Percentiles rank a stretch among this genome's conserved stretches.
These are phyloP conservation scores for Chlamydomonas asymmetrica DNA, from an alignment of 139 green algal species.

Conservation along the genomic window DNA sequence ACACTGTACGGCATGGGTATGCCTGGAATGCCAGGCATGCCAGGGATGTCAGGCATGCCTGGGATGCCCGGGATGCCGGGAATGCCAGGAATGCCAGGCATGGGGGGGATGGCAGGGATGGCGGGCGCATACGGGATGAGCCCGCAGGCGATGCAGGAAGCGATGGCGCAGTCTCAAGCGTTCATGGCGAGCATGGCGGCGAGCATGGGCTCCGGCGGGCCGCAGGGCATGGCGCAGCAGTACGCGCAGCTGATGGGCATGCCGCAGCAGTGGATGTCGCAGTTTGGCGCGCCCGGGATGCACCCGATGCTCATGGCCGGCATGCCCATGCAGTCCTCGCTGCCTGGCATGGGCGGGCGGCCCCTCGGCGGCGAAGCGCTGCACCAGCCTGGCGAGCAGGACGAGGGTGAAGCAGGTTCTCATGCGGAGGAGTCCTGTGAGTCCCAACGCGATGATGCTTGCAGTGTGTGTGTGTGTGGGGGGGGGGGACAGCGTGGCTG, in stretches of 20 bases:
- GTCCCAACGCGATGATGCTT: no score
- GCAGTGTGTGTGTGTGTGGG: no score
- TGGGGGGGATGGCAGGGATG: not conserved
- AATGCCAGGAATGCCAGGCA: not conserved
- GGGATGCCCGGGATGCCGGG: not conserved
- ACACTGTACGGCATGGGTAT: conserved; percentile 29
- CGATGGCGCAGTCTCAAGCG: conserved; percentile 6
- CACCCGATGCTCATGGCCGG: not conserved
- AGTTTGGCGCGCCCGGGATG: not conserved
- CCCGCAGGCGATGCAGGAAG: conserved; percentile 22
- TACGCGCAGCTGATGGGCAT: not conserved
- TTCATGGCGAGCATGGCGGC: conserved; percentile 2
- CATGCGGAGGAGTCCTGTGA: no score
- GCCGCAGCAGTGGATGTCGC: not conserved
- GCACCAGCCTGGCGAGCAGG: no score
- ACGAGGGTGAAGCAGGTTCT: no score
- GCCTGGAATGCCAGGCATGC: conserved; percentile 7
- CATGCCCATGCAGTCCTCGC: not conserved
- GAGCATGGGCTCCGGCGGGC: conserved; percentile 4
- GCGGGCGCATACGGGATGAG: not conserved
- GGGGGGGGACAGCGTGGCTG: no score
- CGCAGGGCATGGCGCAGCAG: not conserved
- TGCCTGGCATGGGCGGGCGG: no score
- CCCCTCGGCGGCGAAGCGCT: no score
- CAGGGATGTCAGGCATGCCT: not conserved